Evolutionary conservation across 1,139 yeast genomes (phyloP).

Genomic region (Sugiyamaella sp.): DNA sequence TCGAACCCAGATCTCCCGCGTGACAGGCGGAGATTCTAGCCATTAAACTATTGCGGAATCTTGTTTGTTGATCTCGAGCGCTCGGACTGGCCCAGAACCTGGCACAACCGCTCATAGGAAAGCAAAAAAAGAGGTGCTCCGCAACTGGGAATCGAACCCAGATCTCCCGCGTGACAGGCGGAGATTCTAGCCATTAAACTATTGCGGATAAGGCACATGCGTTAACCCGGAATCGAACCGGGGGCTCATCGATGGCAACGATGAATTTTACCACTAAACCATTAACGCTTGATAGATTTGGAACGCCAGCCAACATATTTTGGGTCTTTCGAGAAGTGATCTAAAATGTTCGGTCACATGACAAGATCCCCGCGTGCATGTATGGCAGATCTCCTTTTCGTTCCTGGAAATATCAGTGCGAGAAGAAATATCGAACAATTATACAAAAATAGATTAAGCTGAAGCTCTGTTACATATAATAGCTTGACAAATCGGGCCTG

Average conservation of each 20-base stretch:
- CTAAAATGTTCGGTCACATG: background rate
- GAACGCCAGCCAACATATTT: no score
- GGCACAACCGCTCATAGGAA: background rate
- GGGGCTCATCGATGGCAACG: constrained; percentile 60
- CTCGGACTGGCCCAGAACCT: background rate
- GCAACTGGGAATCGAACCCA: constrained; percentile 3
- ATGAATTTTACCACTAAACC: constrained; percentile 57
- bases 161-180: constrained; percentile 4
- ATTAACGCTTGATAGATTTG: constrained; percentile 49
- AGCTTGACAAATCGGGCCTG: no score
- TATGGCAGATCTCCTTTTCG: no score
- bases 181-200: constrained; percentile 2
- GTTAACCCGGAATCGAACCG: constrained; percentile 61
- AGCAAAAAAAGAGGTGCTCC: constrained; percentile 1
- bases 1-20: no score
- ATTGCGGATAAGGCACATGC: constrained; percentile 37
- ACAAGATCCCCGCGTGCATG: no score
- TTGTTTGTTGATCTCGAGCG: no score
- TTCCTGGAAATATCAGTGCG: no score
- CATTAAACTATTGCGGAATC: no score
- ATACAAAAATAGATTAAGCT: no score
- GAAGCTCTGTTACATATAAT: no score
- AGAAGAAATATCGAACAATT: no score
- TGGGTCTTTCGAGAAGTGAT: background rate
- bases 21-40: no score